These are phyloP conservation scores for Alopecurus myosuroides DNA, from an alignment of 176 grass and related monocot genomes.

Conservation along the genomic window DNA sequence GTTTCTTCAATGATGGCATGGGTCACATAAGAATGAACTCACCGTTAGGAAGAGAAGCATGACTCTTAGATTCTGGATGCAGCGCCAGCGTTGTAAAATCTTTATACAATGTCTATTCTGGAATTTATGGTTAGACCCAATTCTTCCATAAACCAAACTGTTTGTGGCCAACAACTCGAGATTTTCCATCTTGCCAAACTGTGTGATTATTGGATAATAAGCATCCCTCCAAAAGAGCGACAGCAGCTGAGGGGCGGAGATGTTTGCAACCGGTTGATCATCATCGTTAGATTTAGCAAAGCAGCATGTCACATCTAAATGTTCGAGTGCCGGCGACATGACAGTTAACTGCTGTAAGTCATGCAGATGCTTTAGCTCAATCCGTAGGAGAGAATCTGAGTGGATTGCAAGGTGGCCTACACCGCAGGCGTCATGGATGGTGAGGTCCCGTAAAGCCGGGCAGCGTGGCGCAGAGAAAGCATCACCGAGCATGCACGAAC, in stretches of 20 bases:
- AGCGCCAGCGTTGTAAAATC: neutral
- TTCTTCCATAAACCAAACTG: neutral
- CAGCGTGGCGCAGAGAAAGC: neutral
- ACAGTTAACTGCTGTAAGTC: neutral
- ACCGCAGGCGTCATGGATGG: neutral
- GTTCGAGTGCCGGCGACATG: neutral
- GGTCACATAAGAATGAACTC: neutral
- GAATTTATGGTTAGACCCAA: neutral
- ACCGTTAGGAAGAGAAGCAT: neutral
- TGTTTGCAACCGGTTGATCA: neutral
- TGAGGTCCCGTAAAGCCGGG: neutral
- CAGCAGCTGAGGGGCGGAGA: neutral
- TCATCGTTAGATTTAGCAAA: neutral
- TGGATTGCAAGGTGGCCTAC: neutral
- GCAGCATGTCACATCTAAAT: neutral
- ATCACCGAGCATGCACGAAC: neutral
- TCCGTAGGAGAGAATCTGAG: neutral
- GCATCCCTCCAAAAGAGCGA: neutral
- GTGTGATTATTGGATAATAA: neutral
- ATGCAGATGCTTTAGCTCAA: neutral
- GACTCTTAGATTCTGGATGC: neutral
- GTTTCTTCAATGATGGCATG: no score
- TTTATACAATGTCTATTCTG: neutral
- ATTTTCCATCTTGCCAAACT: neutral
- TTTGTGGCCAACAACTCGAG: neutral